Evolutionary conservation across 164 flowering plant genomes (phyloP), one percentile per base, ranked within the genome.

Genomic region (Buxus sempervirens): DNA sequence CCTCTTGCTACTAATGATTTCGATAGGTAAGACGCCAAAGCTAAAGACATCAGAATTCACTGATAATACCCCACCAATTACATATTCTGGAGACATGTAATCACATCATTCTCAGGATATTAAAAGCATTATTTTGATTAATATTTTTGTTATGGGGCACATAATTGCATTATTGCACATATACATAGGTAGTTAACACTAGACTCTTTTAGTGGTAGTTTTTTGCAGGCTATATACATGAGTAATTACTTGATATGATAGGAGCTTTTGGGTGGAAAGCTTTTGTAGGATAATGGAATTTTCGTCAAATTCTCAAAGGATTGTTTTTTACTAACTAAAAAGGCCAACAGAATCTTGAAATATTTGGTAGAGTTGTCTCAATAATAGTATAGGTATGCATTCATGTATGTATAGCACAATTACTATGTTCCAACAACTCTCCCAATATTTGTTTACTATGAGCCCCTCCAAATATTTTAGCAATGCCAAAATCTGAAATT

Each of bases 11-110:
- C 60, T 73, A 2, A 69, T 10, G 9, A 73, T 73, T 58, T 73
- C 76, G 7, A 73, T 32, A n/a, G 68, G 2, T 15, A 73, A 19
- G 3, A 73, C 76, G n/a, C 76, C 76, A 64, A 73, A 67, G 32
- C 41, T 56, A 56, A 56, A 56, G 22, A 22, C 26, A 56, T 56
- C 59, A 7, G 27, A 56, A 0, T 56, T 56, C 7, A 22, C 21
- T n/a, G 59, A 56, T 7, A 56, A 56, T 0, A 18, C 9, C 22
- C 59, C 59, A 9, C 9, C 9, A 0, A 56, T 21, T 20, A 15
- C 59, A 56, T 56, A 56, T 26, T 56, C 59, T 2, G 59, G 59
- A 20, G 59, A 56, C 59, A 56, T 56, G 12, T 56, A 56, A 19
- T 26, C 59, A 22, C 59, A 7, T 4, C 23, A 56, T 56, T 32